Percentiles rank a stretch among this genome's conserved stretches.
phyloP scores from a whole-genome alignment of 495 filamentous ascomycete species.

The Parathielavia appendiculata region DNA sequence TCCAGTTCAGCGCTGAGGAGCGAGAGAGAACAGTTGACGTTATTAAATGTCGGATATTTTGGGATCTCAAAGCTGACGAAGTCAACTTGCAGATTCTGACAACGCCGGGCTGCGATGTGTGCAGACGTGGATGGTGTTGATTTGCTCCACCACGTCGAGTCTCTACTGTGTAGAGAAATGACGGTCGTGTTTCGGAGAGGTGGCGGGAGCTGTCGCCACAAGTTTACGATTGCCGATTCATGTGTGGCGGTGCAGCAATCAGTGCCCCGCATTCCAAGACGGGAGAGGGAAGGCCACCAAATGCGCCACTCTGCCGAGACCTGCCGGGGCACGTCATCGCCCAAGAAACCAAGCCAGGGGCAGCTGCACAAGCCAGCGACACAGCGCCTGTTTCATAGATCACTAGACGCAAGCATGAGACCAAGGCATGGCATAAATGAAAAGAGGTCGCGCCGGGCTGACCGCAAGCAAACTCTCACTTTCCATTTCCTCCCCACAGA shows the following conservation, averaged over 20 bases:
- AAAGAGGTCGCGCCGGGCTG: not conserved
- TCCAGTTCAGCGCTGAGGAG: not conserved
- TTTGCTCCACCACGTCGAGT: constrained; percentile 23
- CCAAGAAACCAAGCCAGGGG: not conserved
- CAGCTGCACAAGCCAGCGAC: not conserved
- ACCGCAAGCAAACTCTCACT: not conserved
- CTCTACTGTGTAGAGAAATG: too few relatives aligned
- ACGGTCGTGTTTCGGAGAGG: constrained; percentile 13
- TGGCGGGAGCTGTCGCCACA: constrained; percentile 22
- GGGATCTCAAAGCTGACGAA: not conserved
- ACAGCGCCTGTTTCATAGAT: constrained; percentile 4
- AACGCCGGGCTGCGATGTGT: constrained; percentile 14
- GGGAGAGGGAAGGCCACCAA: not conserved
- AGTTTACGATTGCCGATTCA: not conserved
- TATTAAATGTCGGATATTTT: not conserved
- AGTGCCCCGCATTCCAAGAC: too few relatives aligned
- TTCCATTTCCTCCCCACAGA: constrained; percentile 4
- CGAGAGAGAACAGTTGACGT: not conserved
- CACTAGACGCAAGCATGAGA: constrained; percentile 16
- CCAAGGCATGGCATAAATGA: constrained; percentile 16
- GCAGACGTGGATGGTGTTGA: constrained; percentile 28
- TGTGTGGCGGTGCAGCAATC: constrained; percentile 15
- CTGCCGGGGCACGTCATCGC: constrained; percentile 14
- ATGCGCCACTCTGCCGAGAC: not conserved
- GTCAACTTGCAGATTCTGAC: constrained; percentile 8